These are phyloP conservation scores for Pichia paraexigua DNA, from an alignment of 805 yeast species.

Conservation along the genomic window DNA sequence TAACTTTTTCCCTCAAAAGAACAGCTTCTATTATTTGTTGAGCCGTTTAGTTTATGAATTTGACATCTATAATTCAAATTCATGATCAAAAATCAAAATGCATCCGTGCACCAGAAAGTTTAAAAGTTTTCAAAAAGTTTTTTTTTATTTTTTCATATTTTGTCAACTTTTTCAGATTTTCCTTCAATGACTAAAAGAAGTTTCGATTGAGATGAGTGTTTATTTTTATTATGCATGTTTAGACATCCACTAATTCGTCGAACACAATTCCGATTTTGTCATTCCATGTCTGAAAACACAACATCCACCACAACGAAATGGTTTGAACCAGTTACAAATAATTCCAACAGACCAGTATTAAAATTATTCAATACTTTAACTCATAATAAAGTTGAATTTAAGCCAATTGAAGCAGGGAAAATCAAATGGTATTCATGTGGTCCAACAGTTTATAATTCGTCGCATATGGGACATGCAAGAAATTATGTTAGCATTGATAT, in stretches of 20 bases:
- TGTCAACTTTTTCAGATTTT: not conserved
- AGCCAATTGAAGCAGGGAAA: slow-evolving; percentile 55
- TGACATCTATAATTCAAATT: too few relatives aligned
- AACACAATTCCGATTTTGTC: not conserved
- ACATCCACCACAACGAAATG: slow-evolving; percentile 21
- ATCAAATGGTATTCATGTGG: slow-evolving; percentile 98
- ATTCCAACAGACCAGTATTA: slow-evolving; percentile 32
- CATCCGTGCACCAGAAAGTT: not conserved
- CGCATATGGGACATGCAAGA: slow-evolving; percentile 98
- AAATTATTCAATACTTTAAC: slow-evolving; percentile 80
- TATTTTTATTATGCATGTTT: not conserved
- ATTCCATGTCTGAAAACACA: slow-evolving; percentile 1
- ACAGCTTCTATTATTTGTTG: too few relatives aligned
- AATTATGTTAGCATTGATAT: slow-evolving; percentile 93
- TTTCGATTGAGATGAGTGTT: not conserved
- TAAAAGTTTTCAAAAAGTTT: too few relatives aligned
- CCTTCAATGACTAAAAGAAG: not conserved
- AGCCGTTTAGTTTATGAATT: too few relatives aligned
- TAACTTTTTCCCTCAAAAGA: slow-evolving; percentile 4
- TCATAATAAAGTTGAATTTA: slow-evolving; percentile 66
- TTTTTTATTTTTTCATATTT: not conserved
- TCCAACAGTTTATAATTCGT: slow-evolving; percentile 92
- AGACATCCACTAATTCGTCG: not conserved
- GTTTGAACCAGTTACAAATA: slow-evolving; percentile 22
- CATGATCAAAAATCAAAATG: not conserved